phyloP scores from a whole-genome alignment of 2,329 filamentous ascomycete species.

The Diaporthe ampelina region DNA sequence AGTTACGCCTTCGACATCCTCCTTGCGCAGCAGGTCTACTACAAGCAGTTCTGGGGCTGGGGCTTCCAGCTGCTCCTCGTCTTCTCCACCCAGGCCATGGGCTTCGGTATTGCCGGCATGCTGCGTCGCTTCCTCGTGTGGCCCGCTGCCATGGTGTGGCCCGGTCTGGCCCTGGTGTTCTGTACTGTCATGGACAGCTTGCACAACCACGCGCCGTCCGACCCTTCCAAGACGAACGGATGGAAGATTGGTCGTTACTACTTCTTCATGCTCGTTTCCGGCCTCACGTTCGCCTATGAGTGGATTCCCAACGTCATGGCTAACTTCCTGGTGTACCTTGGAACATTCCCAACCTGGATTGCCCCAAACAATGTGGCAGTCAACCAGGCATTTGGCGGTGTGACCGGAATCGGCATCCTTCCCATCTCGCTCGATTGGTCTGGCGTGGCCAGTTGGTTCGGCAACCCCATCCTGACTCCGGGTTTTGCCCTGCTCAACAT shows the following conservation, averaged over 20 bases:
- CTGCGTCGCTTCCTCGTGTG: slow-evolving; percentile 54
- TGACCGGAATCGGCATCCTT: slow-evolving; percentile 23
- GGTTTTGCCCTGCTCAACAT: slow-evolving; percentile 27
- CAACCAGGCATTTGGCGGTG: slow-evolving; percentile 20
- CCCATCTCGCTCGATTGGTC: slow-evolving; percentile 29
- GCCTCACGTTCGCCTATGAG: slow-evolving; percentile 27
- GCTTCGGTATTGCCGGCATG: slow-evolving; percentile 51
- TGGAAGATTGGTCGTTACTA: slow-evolving; percentile 37
- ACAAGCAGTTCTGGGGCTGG: slow-evolving; percentile 50
- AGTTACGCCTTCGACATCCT: slow-evolving; percentile 46
- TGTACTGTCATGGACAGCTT: slow-evolving; percentile 53
- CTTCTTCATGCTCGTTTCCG: slow-evolving; percentile 30
- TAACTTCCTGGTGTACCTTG: slow-evolving; percentile 33
- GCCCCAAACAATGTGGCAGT: slow-evolving; percentile 27
- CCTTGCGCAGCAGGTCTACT: slow-evolving; percentile 50
- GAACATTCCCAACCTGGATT: slow-evolving; percentile 34
- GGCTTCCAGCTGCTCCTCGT: slow-evolving; percentile 51
- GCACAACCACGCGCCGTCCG: slow-evolving; percentile 42
- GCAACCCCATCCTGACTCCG: neutral
- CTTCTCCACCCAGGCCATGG: slow-evolving; percentile 52
- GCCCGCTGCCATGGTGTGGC: slow-evolving; percentile 52
- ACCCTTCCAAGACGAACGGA: slow-evolving; percentile 32
- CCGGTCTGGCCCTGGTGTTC: slow-evolving; percentile 49
- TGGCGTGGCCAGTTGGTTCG: slow-evolving; percentile 16
- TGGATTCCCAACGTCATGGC: slow-evolving; percentile 39